phyloP scores from a whole-genome alignment of 331 rosid species.

The Pyrus hybrid region DNA sequence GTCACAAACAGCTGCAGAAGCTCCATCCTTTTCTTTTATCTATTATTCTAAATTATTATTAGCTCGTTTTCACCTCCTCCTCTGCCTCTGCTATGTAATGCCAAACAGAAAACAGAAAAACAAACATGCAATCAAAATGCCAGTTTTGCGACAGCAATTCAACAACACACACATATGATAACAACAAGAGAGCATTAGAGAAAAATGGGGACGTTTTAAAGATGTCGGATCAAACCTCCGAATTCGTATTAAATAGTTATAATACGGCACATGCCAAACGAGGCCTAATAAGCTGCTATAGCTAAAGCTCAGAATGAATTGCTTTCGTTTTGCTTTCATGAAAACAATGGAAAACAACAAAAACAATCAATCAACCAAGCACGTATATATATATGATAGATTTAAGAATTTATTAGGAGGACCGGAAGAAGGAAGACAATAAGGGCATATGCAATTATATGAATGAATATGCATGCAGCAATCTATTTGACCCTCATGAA shows the following conservation, averaged over 20 bases:
- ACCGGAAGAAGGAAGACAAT: too few species aligned
- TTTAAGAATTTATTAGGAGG: too few species aligned
- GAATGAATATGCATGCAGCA: too few species aligned
- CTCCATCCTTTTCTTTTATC: constrained; percentile 13
- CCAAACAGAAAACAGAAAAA: neutral
- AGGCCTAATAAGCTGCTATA: too few species aligned
- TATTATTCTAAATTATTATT: neutral
- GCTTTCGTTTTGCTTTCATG: neutral
- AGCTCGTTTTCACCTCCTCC: neutral
- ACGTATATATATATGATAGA: too few species aligned
- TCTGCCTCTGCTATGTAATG: neutral
- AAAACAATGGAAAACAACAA: neutral
- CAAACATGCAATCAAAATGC: neutral
- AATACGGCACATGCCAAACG: too few species aligned
- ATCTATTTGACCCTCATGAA: too few species aligned
- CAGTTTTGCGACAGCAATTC: neutral
- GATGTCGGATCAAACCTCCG: neutral
- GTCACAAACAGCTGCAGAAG: constrained; percentile 32
- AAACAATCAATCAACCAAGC: too few species aligned
- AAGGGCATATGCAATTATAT: too few species aligned
- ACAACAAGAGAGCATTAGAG: neutral
- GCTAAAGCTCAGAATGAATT: neutral
- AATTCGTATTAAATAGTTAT: too few species aligned
- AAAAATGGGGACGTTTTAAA: neutral
- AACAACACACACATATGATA: neutral